Evolutionary conservation across 1,284 basidiomycete genomes (phyloP).

Genomic region (Sparassis latifolia): DNA sequence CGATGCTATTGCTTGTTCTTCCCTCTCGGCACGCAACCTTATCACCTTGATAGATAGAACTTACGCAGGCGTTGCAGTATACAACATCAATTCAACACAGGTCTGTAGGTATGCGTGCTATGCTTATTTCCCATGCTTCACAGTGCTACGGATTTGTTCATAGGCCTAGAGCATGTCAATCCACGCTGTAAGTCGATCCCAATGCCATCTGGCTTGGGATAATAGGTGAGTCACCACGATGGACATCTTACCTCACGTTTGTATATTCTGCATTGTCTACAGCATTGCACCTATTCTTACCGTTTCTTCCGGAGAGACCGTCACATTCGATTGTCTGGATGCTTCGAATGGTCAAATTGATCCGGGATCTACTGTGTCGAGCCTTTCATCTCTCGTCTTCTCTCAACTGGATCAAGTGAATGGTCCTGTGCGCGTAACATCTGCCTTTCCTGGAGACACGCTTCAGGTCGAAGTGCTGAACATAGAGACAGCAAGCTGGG

Average conservation of each 20-base stretch:
- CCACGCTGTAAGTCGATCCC: constrained; percentile 43
- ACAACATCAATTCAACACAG: too few relatives aligned
- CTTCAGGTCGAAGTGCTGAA: constrained; percentile 50
- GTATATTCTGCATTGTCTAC: neutral
- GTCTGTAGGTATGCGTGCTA: too few relatives aligned
- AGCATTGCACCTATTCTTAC: constrained; percentile 46
- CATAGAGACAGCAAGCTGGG: constrained; percentile 49
- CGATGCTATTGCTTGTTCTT: too few relatives aligned
- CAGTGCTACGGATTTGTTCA: too few relatives aligned
- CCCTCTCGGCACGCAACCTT: too few relatives aligned
- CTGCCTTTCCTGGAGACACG: constrained; percentile 48
- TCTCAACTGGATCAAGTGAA: constrained; percentile 49
- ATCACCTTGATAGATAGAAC: too few relatives aligned
- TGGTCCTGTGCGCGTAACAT: constrained; percentile 47
- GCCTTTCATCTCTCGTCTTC: constrained; percentile 36
- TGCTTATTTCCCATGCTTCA: too few relatives aligned
- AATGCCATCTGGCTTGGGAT: constrained; percentile 50
- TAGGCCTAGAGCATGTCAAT: constrained; percentile 35
- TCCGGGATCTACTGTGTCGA: constrained; percentile 30
- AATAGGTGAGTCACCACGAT: constrained; percentile 36
- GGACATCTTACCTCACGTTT: neutral
- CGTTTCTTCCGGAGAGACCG: constrained; percentile 45
- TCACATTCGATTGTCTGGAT: constrained; percentile 56
- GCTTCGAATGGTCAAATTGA: constrained; percentile 56
- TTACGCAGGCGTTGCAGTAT: too few relatives aligned